phyloP scores from a whole-genome alignment of 1,139 yeast genomes.

The Oligophagozyma castellii region DNA sequence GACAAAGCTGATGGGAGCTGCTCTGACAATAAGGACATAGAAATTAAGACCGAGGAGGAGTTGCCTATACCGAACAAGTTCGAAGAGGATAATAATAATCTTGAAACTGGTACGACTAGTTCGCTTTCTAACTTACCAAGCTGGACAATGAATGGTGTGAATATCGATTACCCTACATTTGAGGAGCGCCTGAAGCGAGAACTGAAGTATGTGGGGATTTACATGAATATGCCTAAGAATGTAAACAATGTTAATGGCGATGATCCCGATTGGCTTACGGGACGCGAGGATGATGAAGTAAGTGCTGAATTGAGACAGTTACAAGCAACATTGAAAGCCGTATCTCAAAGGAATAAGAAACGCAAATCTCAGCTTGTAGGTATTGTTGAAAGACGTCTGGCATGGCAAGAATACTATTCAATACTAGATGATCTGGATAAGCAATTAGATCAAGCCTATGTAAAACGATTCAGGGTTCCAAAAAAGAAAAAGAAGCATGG shows the following conservation, averaged over 20 bases:
- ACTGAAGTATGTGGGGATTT: constrained; percentile 79
- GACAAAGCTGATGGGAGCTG: constrained; percentile 19
- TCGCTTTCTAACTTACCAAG: constrained; percentile 33
- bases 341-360: constrained; percentile 49
- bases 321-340: constrained; percentile 54
- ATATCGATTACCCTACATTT: constrained; percentile 59
- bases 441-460: constrained; percentile 90
- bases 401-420: constrained; percentile 87
- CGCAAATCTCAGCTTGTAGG: constrained; percentile 59
- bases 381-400: constrained; percentile 75
- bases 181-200: constrained; percentile 85
- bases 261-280: constrained; percentile 51
- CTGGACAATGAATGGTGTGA: constrained; percentile 34
- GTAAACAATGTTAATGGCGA: constrained; percentile 18
- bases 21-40: background rate
- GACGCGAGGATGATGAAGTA: constrained; percentile 88
- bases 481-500: constrained; percentile 60
- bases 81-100: constrained; percentile 6
- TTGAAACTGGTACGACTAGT: constrained; percentile 21
- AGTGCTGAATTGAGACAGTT: constrained; percentile 68
- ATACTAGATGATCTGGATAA: constrained; percentile 88
- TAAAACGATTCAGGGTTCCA: constrained; percentile 72
- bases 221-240: constrained; percentile 44
- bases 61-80: constrained; percentile 7
- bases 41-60: constrained; percentile 4